Evolutionary conservation across 2,329 filamentous ascomycete species (phyloP), one percentile per base, ranked within the genome.

Genomic region (Nemania abortiva): DNA sequence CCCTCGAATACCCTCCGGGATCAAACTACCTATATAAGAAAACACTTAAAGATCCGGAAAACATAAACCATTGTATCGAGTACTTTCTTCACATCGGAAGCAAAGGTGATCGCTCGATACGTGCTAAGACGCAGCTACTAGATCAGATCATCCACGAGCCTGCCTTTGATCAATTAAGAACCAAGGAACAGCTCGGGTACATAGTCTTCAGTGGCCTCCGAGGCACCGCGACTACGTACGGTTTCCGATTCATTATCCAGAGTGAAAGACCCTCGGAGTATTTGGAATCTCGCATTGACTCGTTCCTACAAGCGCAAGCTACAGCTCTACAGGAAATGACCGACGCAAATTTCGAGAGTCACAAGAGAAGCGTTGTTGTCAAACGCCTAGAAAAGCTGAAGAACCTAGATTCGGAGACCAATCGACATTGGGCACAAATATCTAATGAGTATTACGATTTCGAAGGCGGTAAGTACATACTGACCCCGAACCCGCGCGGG

Each of bases 101-200:
- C 71, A 88, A 90, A 72, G 86, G 88, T 2, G 90, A 97, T 76
- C 87, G 90, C n/a, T 78, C 81, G 6, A 81, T 92, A 13, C 89
- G 94, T 20, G 92, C 95, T 15, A 94, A 92, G 80, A 87, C 93
- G 0, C 85, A 97, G 50, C 86, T 99, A 6, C 87, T 98, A 50
- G 92, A 93, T 29, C 96, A 98, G 81, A 92, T 99, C 82, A 90
- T 94, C 0, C 92, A 97, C 65, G 96, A 99, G 82, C 95, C 95
- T 3, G 92, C 92, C 9, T 99, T 98, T 78, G 94, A 99, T 81
- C 94, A 97, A 79, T 86, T 99, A 7, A 90, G 96, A 58, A 98
- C 96, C 52, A 98, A 98, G 81, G 95, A 99, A 80, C 95, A 99
- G 81, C 90, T 99, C 6, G 96, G 96, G 13, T 99, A 99, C 75